phyloP scores from a whole-genome alignment of 1,284 basidiomycete species.

The Macrocystidia cucumis region DNA sequence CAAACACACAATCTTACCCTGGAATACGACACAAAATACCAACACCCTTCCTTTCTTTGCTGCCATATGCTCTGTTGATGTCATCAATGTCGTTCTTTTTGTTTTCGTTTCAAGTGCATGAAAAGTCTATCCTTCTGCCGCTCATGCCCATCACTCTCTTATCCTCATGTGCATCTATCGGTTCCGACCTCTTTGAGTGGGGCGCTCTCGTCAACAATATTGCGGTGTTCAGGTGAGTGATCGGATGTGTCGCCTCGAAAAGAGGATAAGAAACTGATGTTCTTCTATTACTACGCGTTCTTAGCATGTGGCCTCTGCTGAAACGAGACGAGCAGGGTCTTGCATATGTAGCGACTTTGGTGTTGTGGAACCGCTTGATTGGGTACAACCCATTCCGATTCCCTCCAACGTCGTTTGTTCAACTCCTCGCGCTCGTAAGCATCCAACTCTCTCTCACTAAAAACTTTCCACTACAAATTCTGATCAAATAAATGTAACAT shows the following conservation, averaged over 20 bases:
- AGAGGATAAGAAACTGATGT: too few relatives aligned
- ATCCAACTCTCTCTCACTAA: neutral
- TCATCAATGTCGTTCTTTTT: constrained; percentile 87
- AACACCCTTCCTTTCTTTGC: constrained; percentile 50
- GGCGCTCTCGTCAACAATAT: constrained; percentile 78
- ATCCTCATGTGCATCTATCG: constrained; percentile 53
- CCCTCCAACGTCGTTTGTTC: constrained; percentile 32
- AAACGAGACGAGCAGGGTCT: constrained; percentile 73
- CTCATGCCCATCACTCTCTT: constrained; percentile 80
- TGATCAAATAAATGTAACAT: too few relatives aligned
- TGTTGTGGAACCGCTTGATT: constrained; percentile 79
- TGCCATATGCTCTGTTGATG: constrained; percentile 66
- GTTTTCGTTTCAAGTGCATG: constrained; percentile 94
- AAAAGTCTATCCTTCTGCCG: constrained; percentile 89
- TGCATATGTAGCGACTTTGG: constrained; percentile 59
- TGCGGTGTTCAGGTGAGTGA: constrained; percentile 76
- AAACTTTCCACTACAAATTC: neutral
- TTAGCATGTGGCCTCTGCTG: constrained; percentile 87
- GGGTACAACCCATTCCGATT: constrained; percentile 63
- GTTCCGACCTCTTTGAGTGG: constrained; percentile 70
- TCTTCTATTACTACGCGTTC: constrained; percentile 1
- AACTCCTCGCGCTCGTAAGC: neutral
- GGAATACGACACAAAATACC: constrained; percentile 13
- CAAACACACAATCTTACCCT: constrained; percentile 8
- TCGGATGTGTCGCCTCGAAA: too few relatives aligned